A percentile compares a stretch with the other conserved stretches of the same genome.
These are phyloP conservation scores for Podospora australis DNA, from an alignment of 495 filamentous ascomycete genomes.

Conservation along the genomic window DNA sequence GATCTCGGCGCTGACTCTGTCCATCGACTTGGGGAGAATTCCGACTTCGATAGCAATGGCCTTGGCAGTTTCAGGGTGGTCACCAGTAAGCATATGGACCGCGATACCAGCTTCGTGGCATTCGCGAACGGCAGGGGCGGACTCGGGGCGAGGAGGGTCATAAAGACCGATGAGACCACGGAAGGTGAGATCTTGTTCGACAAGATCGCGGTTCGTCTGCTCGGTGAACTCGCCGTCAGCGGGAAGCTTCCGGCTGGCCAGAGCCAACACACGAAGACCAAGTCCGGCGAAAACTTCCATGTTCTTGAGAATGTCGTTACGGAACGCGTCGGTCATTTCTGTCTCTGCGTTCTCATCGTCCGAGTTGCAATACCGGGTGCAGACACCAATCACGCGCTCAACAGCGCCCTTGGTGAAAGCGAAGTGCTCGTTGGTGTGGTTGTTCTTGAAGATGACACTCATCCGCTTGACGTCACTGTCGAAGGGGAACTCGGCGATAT, in stretches of 20 bases:
- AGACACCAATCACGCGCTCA: constrained; percentile 57
- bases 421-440: constrained; percentile 27
- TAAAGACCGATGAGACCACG: constrained; percentile 64
- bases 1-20: constrained; percentile 43
- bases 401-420: constrained; percentile 78
- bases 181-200: constrained; percentile 54
- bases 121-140: constrained; percentile 55
- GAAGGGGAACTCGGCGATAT: constrained; percentile 71
- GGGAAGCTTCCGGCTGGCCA: constrained; percentile 46
- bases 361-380: constrained; percentile 15
- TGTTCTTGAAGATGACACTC: constrained; percentile 60
- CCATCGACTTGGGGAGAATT: constrained; percentile 56
- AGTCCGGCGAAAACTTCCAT: constrained; percentile 61
- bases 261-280: constrained; percentile 69
- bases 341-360: constrained; percentile 35
- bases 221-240: constrained; percentile 12
- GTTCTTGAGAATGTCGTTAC: constrained; percentile 51
- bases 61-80: constrained; percentile 67
- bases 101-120: constrained; percentile 66
- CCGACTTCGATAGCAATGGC: constrained; percentile 72
- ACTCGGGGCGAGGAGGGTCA: constrained; percentile 65
- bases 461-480: constrained; percentile 78
- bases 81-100: constrained; percentile 80
- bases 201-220: constrained; percentile 35
- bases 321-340: constrained; percentile 52